These are phyloP conservation scores for Crepidotus variabilis DNA, from an alignment of 768 basidiomycete species.

Conservation along the genomic window DNA sequence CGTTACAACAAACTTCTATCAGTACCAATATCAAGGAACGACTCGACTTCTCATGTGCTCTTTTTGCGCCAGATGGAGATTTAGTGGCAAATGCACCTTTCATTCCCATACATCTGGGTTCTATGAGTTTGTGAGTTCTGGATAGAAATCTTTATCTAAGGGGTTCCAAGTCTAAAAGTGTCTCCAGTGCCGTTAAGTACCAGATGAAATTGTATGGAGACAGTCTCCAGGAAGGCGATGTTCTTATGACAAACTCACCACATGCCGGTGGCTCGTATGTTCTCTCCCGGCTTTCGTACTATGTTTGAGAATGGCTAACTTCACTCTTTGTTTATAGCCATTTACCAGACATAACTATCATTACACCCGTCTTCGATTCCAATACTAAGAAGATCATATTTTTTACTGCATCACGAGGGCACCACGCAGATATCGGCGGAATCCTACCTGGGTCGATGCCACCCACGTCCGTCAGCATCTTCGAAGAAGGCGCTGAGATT, in stretches of 20 bases:
- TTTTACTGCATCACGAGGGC: constrained; percentile 90
- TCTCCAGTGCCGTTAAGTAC: constrained; percentile 74
- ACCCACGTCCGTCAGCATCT: constrained; percentile 85
- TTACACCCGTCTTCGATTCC: constrained; percentile 83
- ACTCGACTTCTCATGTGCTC: constrained; percentile 90
- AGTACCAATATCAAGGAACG: constrained; percentile 96
- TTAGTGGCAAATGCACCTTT: constrained; percentile 93
- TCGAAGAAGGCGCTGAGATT: constrained; percentile 92
- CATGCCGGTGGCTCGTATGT: constrained; percentile 85
- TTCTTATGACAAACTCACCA: constrained; percentile 90
- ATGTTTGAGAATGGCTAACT: background rate
- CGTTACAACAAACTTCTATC: constrained; percentile 86
- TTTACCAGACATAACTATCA: constrained; percentile 82
- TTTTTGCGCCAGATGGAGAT: constrained; percentile 93
- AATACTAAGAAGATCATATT: constrained; percentile 74
- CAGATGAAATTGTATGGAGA: constrained; percentile 78
- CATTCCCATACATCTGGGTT: constrained; percentile 83
- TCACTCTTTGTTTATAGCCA: constrained; percentile 24
- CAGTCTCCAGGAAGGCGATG: constrained; percentile 82
- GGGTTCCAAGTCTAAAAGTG: constrained; percentile 1
- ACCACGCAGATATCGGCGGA: constrained; percentile 93
- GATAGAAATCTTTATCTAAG: constrained; percentile 3
- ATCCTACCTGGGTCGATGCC: constrained; percentile 96
- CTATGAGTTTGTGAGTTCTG: constrained; percentile 81
- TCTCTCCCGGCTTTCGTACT: constrained; percentile 7